Base-by-base conservation (phyloP, 257 asterid species). In the Striga asiatica region DNA sequence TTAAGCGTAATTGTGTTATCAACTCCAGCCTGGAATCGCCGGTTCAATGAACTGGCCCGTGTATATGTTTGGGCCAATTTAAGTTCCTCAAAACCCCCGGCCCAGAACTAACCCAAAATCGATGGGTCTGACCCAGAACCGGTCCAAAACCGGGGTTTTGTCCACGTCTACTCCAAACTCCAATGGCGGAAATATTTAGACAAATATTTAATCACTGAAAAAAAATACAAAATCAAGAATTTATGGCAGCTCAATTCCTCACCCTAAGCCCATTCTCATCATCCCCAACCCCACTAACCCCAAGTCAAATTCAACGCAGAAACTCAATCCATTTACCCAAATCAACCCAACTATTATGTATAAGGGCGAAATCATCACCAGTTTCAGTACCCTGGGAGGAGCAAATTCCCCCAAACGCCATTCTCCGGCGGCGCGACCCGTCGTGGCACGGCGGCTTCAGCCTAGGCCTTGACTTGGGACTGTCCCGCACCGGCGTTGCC, bases 361-460 rank as follows among this genome's bases (percentile, higher is more conserved):
- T 37, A 6, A 35, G 25, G 35, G 72, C 71, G 50, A 59, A 45
- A 34, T 42, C 43, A 34, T 42, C 43, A 42, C 38, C 73, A 17
- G 34, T 50, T 51, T 28, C 74, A 8, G 60, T 62, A 32, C 31
- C 74, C 43, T 72, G 81, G 76, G 74, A 71, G 50, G 80, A 74
- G 42, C 91, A 67, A 56, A 62, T 87, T 55, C 92, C 82, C 51
- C 92, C 96, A 50, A 91, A 91, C 68, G 89, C 76, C 34, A 45
- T 77, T 20, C 78, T 81, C 25, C 74, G 85, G 64, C 81, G 79
- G 68, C 77, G 68, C 1, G 81, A 82, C 35, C 65, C 95, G 4
- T 61, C 74, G 32, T 84, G 87, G 94, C 82, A 93, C 54, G 89
- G 94, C 25, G 96, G 97, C 3, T 89, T 89, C 74, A 89, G 97